A percentile compares a stretch with the other conserved stretches of the same genome.
Evolutionary conservation across 768 basidiomycete species (phyloP).

Genomic region (Trametes maxima): DNA sequence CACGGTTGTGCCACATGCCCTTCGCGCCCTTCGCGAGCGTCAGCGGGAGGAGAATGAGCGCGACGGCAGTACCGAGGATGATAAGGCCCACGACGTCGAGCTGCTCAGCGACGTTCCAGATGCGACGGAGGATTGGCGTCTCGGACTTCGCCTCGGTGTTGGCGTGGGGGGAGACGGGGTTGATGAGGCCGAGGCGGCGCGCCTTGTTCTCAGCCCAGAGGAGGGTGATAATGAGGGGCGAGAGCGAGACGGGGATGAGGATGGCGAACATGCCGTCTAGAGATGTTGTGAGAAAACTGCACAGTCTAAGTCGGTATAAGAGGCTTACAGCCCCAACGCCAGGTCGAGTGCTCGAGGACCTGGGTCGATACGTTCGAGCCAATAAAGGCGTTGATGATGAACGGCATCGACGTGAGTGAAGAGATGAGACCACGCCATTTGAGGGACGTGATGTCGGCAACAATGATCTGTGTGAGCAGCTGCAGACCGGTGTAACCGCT

Average conservation of each 20-base stretch:
- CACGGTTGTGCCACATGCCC: constrained; percentile 32
- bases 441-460: constrained; percentile 34
- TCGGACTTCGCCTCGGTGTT: constrained; percentile 38
- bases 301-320: background rate
- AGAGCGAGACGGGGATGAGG: constrained; percentile 28
- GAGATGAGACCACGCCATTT: constrained; percentile 43
- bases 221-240: constrained; percentile 33
- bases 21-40: constrained; percentile 31
- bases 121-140: constrained; percentile 42
- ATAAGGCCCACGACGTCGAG: constrained; percentile 35
- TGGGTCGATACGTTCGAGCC: constrained; percentile 61
- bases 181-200: constrained; percentile 27
- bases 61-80: constrained; percentile 34
- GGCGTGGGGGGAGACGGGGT: constrained; percentile 53
- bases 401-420: constrained; percentile 49
- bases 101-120: constrained; percentile 31
- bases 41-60: constrained; percentile 36
- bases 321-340: constrained; percentile 67
- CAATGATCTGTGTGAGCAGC: constrained; percentile 57
- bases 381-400: constrained; percentile 65
- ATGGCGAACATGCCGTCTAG: constrained; percentile 38
- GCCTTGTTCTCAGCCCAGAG: constrained; percentile 34
- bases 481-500: constrained; percentile 72
- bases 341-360: constrained; percentile 48
- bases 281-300: background rate